Conservation (phyloP, 2,329 filamentous ascomycete species). For the Emmonsiellopsis sp. region DNA sequence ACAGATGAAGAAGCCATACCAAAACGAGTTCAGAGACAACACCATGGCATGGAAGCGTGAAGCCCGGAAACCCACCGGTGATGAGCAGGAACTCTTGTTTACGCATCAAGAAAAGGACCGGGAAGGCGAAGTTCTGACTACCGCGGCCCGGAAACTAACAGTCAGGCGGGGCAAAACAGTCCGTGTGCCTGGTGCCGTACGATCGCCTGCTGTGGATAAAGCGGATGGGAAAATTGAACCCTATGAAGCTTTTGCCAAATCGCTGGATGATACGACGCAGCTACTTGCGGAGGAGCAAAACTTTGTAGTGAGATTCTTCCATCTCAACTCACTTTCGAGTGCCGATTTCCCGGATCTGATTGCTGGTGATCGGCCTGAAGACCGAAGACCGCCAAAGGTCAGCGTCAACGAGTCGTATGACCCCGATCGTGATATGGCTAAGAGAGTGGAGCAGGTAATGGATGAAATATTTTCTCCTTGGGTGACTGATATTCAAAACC, state of each 20-base stretch:
- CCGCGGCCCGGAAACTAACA: constrained; percentile 77
- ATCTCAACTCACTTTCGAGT: constrained; percentile 74
- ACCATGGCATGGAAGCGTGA: constrained; percentile 70
- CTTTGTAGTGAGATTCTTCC: constrained; percentile 95
- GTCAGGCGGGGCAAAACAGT: constrained; percentile 86
- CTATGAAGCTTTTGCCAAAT: constrained; percentile 71
- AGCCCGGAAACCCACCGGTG: constrained; percentile 62
- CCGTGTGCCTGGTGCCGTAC: constrained; percentile 34
- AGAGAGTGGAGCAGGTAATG: constrained; percentile 76
- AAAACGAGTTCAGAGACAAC: constrained; percentile 70
- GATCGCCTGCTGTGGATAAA: constrained; percentile 43
- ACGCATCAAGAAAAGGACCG: constrained; percentile 83
- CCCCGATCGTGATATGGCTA: constrained; percentile 77
- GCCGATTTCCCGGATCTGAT: constrained; percentile 78
- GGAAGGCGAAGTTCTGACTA: constrained; percentile 52
- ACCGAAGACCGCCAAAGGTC: constrained; percentile 63
- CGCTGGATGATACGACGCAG: constrained; percentile 71
- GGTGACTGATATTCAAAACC: constrained; percentile 63
- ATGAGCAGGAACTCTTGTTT: constrained; percentile 80
- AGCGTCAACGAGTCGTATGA: constrained; percentile 70
- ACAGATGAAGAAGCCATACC: constrained; percentile 66
- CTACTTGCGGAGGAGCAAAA: constrained; percentile 91
- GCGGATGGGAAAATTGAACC: constrained; percentile 59
- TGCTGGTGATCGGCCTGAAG: constrained; percentile 52
- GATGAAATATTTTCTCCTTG: constrained; percentile 80